Evolutionary conservation across 129 eudicot genomes (phyloP).

Genomic region (Calendula officinalis): DNA sequence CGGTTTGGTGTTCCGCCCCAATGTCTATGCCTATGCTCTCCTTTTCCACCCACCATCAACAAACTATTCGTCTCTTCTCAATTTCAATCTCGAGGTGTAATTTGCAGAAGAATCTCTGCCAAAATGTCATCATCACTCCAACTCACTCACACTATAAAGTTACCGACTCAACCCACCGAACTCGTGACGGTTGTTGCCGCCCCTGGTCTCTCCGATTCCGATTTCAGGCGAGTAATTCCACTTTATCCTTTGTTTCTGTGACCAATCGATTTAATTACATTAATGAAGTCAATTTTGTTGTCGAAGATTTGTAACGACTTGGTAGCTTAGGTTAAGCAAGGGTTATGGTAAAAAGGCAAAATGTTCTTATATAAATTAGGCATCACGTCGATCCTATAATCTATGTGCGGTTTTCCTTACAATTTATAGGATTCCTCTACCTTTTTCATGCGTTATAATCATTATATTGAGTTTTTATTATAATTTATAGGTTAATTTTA

Average conservation of each 20-base stretch:
- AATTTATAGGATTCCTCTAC: no score
- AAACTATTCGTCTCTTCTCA: slow-evolving; percentile 20
- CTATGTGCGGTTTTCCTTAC: not conserved
- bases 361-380: no score
- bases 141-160: slow-evolving; percentile 52
- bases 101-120: slow-evolving; percentile 35
- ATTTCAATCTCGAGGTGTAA: slow-evolving; percentile 23
- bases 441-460: no score
- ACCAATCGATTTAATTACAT: not conserved
- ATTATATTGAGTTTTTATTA: no score
- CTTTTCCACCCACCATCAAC: slow-evolving; percentile 18
- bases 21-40: slow-evolving; percentile 7
- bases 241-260: not conserved
- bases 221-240: slow-evolving; percentile 55
- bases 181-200: slow-evolving; percentile 67
- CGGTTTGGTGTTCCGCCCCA: not conserved
- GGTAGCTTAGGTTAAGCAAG: not conserved
- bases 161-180: slow-evolving; percentile 64
- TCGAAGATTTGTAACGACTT: not conserved
- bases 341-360: not conserved
- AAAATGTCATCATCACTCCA: not conserved
- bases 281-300: not conserved
- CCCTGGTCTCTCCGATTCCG: slow-evolving; percentile 69
- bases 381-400: not conserved
- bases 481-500: not conserved